phyloP scores from a whole-genome alignment of 257 asterid species.

The Anisodus tanguticus region DNA sequence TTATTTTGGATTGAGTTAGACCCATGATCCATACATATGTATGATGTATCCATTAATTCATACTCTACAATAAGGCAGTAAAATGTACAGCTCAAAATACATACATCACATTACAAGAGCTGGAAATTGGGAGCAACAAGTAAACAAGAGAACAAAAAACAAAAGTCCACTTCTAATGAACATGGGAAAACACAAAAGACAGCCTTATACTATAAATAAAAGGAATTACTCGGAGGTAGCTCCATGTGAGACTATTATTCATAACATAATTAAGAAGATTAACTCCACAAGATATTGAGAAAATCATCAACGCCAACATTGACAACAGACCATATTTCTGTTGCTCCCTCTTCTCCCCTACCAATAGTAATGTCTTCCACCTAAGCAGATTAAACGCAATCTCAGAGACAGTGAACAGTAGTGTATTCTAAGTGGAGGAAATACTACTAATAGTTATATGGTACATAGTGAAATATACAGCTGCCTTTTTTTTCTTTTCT shows the following conservation, averaged over 20 bases:
- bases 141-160: not conserved
- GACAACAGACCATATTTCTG: not conserved
- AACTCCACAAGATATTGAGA: not conserved
- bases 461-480: not conserved
- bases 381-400: not conserved
- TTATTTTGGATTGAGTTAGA: no score
- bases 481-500: not conserved
- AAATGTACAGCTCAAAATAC: not conserved
- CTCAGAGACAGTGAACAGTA: not conserved
- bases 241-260: no score
- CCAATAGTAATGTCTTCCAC: not conserved
- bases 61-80: no score
- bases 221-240: no score
- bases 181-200: no score
- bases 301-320: not conserved
- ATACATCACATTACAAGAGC: slow-evolving; percentile 1
- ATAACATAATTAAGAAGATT: not conserved
- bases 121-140: not conserved
- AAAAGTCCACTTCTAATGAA: no score
- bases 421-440: slow-evolving; percentile 1
- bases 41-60: no score
- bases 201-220: no score
- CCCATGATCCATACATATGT: no score
- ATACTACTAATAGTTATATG: not conserved
- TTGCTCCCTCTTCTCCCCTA: not conserved